These are phyloP conservation scores for Huntiella bhutanensis DNA, from an alignment of 2,329 filamentous ascomycete genomes.

Conservation along the genomic window DNA sequence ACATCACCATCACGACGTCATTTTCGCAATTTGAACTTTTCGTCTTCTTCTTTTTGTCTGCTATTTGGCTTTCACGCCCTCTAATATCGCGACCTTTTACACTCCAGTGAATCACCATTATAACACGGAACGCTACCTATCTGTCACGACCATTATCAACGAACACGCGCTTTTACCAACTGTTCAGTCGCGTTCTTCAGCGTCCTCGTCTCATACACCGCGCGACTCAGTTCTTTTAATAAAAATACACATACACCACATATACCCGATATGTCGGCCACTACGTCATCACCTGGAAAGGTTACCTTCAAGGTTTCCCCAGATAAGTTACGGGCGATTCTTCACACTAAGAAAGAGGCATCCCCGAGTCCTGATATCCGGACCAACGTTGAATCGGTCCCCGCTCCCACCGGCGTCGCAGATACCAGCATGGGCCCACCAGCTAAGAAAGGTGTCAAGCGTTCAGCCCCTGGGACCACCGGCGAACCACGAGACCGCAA, in stretches of 20 bases:
- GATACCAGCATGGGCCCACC: slow-evolving; percentile 41
- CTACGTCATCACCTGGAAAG: slow-evolving; percentile 19
- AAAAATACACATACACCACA: slow-evolving; percentile 2
- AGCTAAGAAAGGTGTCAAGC: slow-evolving; percentile 62
- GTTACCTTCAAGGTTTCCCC: slow-evolving; percentile 35
- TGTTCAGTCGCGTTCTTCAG: too few relatives aligned
- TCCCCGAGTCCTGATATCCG: slow-evolving; percentile 25
- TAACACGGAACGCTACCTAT: too few relatives aligned
- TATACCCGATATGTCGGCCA: slow-evolving; percentile 7
- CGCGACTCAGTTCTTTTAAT: too few relatives aligned
- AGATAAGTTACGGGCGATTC: slow-evolving; percentile 29
- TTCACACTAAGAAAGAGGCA: slow-evolving; percentile 24
- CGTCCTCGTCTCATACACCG: too few relatives aligned
- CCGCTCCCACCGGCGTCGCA: slow-evolving; percentile 15
- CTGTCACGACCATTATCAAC: too few relatives aligned
- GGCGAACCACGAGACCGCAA: slow-evolving; percentile 51
- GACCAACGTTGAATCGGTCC: slow-evolving; percentile 6
- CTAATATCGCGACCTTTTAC: too few relatives aligned
- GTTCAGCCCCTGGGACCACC: slow-evolving; percentile 46
- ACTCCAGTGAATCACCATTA: too few relatives aligned
- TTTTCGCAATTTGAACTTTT: too few relatives aligned
- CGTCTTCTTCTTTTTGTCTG: too few relatives aligned
- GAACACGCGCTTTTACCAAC: too few relatives aligned
- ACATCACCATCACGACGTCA: too few relatives aligned
- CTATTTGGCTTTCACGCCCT: too few relatives aligned